Percentiles rank a stretch among this genome's conserved stretches.
phyloP scores from a whole-genome alignment of 768 basidiomycete species.

The Auriscalpium microsporum region DNA sequence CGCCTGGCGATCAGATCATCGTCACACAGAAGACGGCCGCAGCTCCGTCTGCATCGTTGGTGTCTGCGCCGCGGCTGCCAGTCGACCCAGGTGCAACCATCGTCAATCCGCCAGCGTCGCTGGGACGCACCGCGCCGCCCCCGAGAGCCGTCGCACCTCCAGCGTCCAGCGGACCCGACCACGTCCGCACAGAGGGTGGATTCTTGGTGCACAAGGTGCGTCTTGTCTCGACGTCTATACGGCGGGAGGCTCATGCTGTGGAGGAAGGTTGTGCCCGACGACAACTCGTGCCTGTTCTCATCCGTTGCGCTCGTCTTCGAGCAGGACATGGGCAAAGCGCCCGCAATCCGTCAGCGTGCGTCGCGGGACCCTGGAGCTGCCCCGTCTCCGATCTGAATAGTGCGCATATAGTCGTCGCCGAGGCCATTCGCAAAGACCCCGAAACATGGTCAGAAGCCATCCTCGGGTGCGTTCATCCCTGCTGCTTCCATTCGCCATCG shows the following conservation, averaged over 20 bases:
- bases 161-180: conserved; percentile 37
- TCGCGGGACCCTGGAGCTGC: background rate
- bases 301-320: conserved; percentile 80
- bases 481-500: background rate
- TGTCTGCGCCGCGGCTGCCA: conserved; percentile 10
- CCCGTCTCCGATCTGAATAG: background rate
- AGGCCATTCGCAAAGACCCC: conserved; percentile 65
- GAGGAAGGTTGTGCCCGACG: conserved; percentile 81
- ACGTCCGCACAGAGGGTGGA: conserved; percentile 53
- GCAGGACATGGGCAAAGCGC: conserved; percentile 67
- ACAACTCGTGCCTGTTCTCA: conserved; percentile 93
- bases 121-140: background rate
- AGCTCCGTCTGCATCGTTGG: conserved; percentile 10
- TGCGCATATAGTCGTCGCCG: conserved; percentile 58
- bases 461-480: conserved; percentile 57
- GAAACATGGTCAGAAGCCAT: conserved; percentile 78
- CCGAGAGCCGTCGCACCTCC: conserved; percentile 13
- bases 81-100: conserved; percentile 15
- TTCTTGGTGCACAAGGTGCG: conserved; percentile 67
- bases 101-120: conserved; percentile 17
- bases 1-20: conserved; percentile 79
- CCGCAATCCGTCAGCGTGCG: conserved; percentile 66
- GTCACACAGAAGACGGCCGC: conserved; percentile 41
- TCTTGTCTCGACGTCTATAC: background rate
- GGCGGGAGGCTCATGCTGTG: background rate